These are phyloP conservation scores for Fusarium newnesense DNA, from an alignment of 2,329 filamentous ascomycete genomes.

Conservation along the genomic window DNA sequence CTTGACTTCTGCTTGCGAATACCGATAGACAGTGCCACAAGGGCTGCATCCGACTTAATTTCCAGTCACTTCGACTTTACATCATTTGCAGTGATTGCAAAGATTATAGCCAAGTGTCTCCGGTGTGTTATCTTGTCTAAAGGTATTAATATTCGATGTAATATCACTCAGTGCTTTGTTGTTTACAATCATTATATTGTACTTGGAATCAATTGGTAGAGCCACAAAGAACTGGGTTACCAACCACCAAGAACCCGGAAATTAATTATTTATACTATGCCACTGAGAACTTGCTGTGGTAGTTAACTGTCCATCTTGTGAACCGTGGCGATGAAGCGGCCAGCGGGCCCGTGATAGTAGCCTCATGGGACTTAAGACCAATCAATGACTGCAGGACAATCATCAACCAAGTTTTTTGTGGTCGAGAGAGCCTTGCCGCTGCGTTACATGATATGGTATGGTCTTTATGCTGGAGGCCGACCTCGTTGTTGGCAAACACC, in stretches of 20 bases:
- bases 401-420: too few relatives aligned
- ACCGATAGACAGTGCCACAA: not conserved
- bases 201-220: not conserved
- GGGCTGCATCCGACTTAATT: not conserved
- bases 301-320: not conserved
- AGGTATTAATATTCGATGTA: not conserved
- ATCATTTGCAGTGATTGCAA: too few relatives aligned
- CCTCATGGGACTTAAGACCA: not conserved
- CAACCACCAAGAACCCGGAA: too few relatives aligned
- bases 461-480: not conserved
- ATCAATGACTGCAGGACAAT: not conserved
- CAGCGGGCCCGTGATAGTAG: not conserved
- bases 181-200: not conserved
- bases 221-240: not conserved
- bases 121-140: accelerated
- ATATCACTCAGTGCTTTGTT: not conserved
- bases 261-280: accelerated
- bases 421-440: not conserved
- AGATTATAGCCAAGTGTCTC: not conserved
- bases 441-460: not conserved
- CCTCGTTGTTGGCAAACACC: not conserved
- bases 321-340: not conserved
- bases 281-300: accelerated
- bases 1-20: not conserved
- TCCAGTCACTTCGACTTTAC: not conserved